Conservation (phyloP, 2,329 filamentous ascomycete genomes). For the Neopestalotiopsis sp. region DNA sequence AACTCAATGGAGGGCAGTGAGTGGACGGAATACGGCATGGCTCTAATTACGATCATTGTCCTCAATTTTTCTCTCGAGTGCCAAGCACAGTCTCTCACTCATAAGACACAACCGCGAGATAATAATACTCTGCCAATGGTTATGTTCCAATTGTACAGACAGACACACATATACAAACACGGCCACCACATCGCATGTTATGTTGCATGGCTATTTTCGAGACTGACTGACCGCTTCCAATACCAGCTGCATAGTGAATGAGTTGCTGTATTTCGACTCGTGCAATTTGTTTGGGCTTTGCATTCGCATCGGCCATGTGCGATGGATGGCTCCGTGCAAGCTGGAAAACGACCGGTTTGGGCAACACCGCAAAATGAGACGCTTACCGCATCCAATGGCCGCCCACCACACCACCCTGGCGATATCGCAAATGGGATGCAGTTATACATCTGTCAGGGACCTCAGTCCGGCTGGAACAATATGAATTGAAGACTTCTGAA, state of each 20-base stretch:
- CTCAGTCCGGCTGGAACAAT: no score
- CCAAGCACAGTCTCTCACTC: background rate
- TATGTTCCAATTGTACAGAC: no score
- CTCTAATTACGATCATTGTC: background rate
- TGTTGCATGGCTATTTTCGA: no score
- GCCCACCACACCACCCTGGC: background rate
- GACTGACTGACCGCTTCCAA: no score
- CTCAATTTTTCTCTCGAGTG: no score
- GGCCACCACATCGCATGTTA: background rate
- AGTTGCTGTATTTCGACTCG: background rate
- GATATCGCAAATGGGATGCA: background rate
- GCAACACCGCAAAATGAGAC: slow-evolving; percentile 5
- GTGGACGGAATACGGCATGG: slow-evolving; percentile 6
- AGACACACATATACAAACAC: background rate
- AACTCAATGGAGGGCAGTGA: slow-evolving; percentile 7
- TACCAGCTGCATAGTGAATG: no score
- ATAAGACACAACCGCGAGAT: slow-evolving; percentile 2
- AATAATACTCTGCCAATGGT: background rate
- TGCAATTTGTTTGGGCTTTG: background rate
- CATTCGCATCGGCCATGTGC: background rate
- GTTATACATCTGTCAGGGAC: no score
- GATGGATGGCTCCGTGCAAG: background rate
- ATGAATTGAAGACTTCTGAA: background rate
- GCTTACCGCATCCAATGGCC: slow-evolving; percentile 7
- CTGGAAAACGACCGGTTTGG: slow-evolving; percentile 12